Evolutionary conservation across 805 yeast genomes (phyloP), one percentile per base, ranked within the genome.

Genomic region (Monosporozyma aquatica): DNA sequence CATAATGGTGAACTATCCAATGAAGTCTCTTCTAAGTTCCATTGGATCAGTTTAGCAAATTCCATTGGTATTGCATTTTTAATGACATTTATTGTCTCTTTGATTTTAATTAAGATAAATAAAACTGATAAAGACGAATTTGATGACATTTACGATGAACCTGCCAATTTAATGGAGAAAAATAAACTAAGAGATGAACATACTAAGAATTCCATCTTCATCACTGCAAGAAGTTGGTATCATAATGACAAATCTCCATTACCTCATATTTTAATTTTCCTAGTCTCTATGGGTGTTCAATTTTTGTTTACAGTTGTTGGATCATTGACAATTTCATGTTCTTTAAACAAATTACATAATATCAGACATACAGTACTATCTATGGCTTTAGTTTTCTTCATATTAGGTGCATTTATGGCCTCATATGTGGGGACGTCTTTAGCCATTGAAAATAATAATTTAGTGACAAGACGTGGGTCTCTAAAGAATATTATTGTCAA

Each of bases 201-300:
- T 3, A 60, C 56, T 29, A 45, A 47, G 8, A 61, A 60, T 27
- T 43, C 51, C 3, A 14, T 60, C 48, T 45, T 55, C 47, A 50
- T 34, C 46, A 62, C 39, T 71, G 76, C 26, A 76, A 87, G 86
- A 75, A 72, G 58, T 52, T 69, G 41, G 66, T 79, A 43, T 58
- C 70, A 41, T n/a, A 41, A 43, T 30, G 47, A 46, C 26, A 42
- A 37, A 21, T 61, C 60, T 22, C 70, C 78, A 2, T 53, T 35
- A 2, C 26, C 47, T 8, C 44, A 43, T 37, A 42, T 73, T 1
- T 62, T 87, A 40, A 69, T 82, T 2, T 61, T 81, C 2, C 52
- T 82, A 5, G 74, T 78, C 11, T 80, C 95, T 0, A 71, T 84
- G 39, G 95, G 96, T 17, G 69, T 80, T 29, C 95, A 87, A 58